These are phyloP conservation scores for Phylloporus arenicola DNA, from an alignment of 768 basidiomycete species.

Conservation along the genomic window DNA sequence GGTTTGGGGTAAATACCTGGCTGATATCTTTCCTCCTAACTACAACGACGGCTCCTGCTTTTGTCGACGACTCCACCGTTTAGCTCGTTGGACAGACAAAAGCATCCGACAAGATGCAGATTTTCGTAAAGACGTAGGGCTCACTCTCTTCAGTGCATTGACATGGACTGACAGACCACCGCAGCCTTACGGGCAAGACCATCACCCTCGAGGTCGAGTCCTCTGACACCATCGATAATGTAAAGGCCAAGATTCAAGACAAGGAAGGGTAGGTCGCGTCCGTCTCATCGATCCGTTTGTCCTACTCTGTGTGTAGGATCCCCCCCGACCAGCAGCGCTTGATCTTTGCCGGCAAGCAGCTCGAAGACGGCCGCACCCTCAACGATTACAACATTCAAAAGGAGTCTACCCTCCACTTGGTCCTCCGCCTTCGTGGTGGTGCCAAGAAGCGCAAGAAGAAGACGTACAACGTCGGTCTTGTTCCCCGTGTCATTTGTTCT, in stretches of 20 bases:
- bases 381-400: constrained; percentile 98
- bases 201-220: constrained; percentile 98
- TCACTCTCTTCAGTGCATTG: neutral
- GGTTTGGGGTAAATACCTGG: constrained; percentile 14
- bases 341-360: constrained; percentile 99
- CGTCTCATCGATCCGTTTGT: neutral
- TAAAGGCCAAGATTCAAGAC: constrained; percentile 96
- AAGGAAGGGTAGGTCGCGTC: constrained; percentile 73
- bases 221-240: constrained; percentile 96
- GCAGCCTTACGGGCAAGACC: constrained; percentile 96
- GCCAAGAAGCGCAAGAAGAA: constrained; percentile 99
- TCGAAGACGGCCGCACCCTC: constrained; percentile 97
- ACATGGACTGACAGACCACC: constrained; percentile 4
- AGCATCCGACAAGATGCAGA: constrained; percentile 85
- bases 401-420: constrained; percentile 97
- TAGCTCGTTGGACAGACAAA: constrained; percentile 83
- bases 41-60: constrained; percentile 53
- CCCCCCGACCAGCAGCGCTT: constrained; percentile 94
- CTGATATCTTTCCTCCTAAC: constrained; percentile 17
- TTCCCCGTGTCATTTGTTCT: neutral
- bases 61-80: constrained; percentile 94
- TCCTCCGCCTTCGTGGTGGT: constrained; percentile 97
- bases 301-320: constrained; percentile 44
- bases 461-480: constrained; percentile 83
- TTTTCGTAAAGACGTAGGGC: constrained; percentile 94